Conservation (phyloP, 331 rosid species). For the Dryas integrifolia region DNA sequence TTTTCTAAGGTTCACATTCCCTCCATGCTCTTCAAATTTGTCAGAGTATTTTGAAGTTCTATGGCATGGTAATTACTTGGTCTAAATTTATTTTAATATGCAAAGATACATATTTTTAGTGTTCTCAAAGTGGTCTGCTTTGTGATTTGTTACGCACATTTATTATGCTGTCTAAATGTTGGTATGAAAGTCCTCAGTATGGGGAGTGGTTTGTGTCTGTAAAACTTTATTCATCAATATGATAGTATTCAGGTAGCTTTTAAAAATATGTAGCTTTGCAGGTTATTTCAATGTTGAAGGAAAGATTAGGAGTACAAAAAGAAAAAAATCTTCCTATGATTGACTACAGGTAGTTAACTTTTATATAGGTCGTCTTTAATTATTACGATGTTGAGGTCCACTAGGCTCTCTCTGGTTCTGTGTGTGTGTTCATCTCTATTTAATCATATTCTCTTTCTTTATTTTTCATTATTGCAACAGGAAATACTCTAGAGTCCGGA, state of each 20-base stretch:
- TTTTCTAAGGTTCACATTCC: not conserved
- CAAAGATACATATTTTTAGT: not conserved
- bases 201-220: slow-evolving; percentile 5
- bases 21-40: not conserved
- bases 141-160: slow-evolving; percentile 1
- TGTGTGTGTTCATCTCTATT: not conserved
- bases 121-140: slow-evolving; percentile 4
- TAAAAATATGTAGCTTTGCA: slow-evolving; percentile 38
- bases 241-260: slow-evolving; percentile 10
- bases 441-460: slow-evolving; percentile 15
- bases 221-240: not conserved
- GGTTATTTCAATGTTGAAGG: slow-evolving; percentile 76
- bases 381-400: not conserved
- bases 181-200: not conserved
- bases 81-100: not conserved
- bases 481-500: slow-evolving; percentile 69
- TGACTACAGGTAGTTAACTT: slow-evolving; percentile 68
- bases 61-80: not conserved
- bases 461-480: slow-evolving; percentile 39
- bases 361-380: not conserved
- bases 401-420: not conserved
- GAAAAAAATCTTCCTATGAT: slow-evolving; percentile 64
- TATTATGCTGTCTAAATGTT: slow-evolving; percentile 15
- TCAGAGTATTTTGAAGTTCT: not conserved
- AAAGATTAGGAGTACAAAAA: slow-evolving; percentile 65